Conservation (phyloP, 805 yeast genomes). For the Candida sanyiensis region DNA sequence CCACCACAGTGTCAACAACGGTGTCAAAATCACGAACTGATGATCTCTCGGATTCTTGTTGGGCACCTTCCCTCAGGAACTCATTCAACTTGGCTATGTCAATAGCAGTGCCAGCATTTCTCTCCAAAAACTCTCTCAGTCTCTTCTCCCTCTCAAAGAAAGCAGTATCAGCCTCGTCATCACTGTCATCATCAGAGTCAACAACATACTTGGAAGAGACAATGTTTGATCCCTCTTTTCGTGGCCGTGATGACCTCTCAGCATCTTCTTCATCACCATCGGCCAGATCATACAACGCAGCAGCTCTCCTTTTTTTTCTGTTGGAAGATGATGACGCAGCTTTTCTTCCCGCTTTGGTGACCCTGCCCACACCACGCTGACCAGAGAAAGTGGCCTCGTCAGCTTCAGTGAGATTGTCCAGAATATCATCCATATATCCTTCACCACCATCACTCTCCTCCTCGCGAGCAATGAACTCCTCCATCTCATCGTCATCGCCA, state of each 20-base stretch:
- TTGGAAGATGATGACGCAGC: slow-evolving; percentile 1
- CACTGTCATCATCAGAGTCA: slow-evolving; percentile 61
- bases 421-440: slow-evolving; percentile 17
- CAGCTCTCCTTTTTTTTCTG: slow-evolving; percentile 7
- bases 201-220: slow-evolving; percentile 50
- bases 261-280: slow-evolving; percentile 26
- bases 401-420: slow-evolving; percentile 15
- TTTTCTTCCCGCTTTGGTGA: slow-evolving; percentile 12
- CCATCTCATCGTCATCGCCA: slow-evolving; percentile 33
- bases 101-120: slow-evolving; percentile 13
- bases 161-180: slow-evolving; percentile 44
- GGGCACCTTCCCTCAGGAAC: slow-evolving; percentile 7
- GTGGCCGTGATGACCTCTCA: not conserved
- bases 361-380: slow-evolving; percentile 21
- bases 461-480: slow-evolving; percentile 23
- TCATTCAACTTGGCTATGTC: slow-evolving; percentile 13
- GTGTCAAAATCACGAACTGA: not conserved
- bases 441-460: slow-evolving; percentile 35
- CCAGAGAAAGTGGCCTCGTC: slow-evolving; percentile 3
- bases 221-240: not conserved
- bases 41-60: too few relatives aligned
- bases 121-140: slow-evolving; percentile 33
- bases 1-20: not conserved
- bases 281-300: slow-evolving; percentile 29
- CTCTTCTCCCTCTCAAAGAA: slow-evolving; percentile 54